Evolutionary conservation across 2,329 filamentous ascomycete species (phyloP), one percentile per base, ranked within the genome.

Genomic region (Aspergillus quadrilineatus): DNA sequence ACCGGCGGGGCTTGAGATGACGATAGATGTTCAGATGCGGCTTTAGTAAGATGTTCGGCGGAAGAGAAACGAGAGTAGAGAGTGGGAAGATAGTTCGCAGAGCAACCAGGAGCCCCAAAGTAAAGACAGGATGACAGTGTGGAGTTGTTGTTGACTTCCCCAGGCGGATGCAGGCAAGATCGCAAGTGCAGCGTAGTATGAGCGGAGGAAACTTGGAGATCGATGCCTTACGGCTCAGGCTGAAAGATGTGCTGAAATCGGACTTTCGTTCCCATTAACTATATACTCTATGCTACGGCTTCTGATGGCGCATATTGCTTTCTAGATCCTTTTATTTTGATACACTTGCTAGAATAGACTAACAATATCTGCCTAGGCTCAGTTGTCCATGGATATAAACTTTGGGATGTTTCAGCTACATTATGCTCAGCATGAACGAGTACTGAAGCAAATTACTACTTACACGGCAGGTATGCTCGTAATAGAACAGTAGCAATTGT

Each of bases 1-100:
- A 68, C 59, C 68, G 67, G 72, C 69, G 72, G 72, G 71, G 72
- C 69, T 73, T 68, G 49, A 51, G 54, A 53, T 34, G 55, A 54
- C 57, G 42, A 51, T 47, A 54, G 50, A 53, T 54, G 48, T 26
- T 56, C 36, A 36, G 44, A 22, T 22, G 22, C 22, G 49, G 50
- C 37, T n/a, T 12, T 17, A 8, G 17, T 29, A 14, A 55, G 37
- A 47, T 22, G 45, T 39, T 22, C 26, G 7, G 14, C 7, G 51
- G 52, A 15, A 51, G 32, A 42, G 53, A 42, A 49, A 37, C 15
- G 30, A 53, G 46, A 63, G 43, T 49, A 26, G 12, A 37, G 12
- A 14, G 34, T 17, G 17, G 22, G 12, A 45, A 45, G 12, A 37
- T 45, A 52, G 17, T n/a, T 12, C 8, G 17, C 41, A 56, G 41